Base-by-base conservation (phyloP, 768 basidiomycete genomes). In the Cystoderma amianthinum region DNA sequence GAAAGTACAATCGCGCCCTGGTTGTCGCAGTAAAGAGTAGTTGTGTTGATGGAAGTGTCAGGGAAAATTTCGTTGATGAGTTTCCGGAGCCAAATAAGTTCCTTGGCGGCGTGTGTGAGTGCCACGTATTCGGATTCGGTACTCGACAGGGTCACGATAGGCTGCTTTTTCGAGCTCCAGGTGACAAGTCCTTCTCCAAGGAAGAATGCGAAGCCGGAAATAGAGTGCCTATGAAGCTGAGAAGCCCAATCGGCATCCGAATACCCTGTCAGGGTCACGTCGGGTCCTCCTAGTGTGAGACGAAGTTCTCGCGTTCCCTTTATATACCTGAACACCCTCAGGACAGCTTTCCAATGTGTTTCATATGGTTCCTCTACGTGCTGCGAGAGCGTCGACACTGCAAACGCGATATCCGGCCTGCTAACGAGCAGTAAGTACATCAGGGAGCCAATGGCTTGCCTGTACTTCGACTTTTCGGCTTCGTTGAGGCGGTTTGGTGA, bases 191-290 rank as follows among this genome's bases (percentile, higher is more conserved):
- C 47, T 13, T 57, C 56, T 23, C 57, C 59, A 7, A 65, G 28
- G 9, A 32, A 42, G 37, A 62, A 62, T 10, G 53, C 50, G 44
- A 59, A 68, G 4, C 66, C 63, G 7, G 63, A 67, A 9, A 64
- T 60, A 0, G 67, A 61, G 24, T 56, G 47, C 9, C 51, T 53
- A 34, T 54, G 42, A 7, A 32, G 24, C 9, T 50, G 25, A 13
- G 44, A 44, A 18, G 50, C 48, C 44, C 52, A 51, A 38, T 51
- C 50, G 7, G 52, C 46, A 34, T 58, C 55, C 7, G 52, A 55
- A 37, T 50, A 59, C 3, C 54, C 45, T 22, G 44, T 32, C 1
- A 57, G 24, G 2, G 42, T 12, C 65, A 64, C 61, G 57, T 36
- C 54, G n/a, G 50, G 42, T 1, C 52, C 62, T 7, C 57, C 59